phyloP scores from a whole-genome alignment of 1,284 basidiomycete species.

The Moesziomyces antarcticus region DNA sequence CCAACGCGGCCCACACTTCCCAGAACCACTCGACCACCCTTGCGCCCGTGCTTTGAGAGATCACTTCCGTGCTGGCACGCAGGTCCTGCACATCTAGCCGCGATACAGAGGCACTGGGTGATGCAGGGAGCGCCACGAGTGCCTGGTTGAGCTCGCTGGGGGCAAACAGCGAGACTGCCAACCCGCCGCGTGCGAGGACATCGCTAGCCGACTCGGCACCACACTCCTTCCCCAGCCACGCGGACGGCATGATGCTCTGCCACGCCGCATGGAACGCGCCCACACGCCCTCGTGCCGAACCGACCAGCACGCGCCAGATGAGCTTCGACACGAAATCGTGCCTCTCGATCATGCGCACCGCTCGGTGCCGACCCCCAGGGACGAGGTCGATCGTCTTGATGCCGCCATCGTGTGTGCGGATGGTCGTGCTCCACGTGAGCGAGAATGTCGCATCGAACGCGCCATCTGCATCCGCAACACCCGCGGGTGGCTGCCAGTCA shows the following conservation, averaged over 20 bases:
- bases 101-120: constrained; percentile 1
- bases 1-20: constrained; percentile 32
- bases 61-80: constrained; percentile 23
- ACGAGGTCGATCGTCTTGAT: constrained; percentile 33
- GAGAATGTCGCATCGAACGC: constrained; percentile 36
- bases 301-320: constrained; percentile 30
- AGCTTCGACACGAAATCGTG: constrained; percentile 27
- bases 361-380: constrained; percentile 36
- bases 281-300: constrained; percentile 23
- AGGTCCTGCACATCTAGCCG: constrained; percentile 45
- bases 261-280: constrained; percentile 30
- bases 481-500: constrained; percentile 12
- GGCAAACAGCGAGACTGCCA: constrained; percentile 35
- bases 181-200: constrained; percentile 23
- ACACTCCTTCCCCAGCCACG: constrained; percentile 4
- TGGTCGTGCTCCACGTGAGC: constrained; percentile 39
- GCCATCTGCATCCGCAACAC: constrained; percentile 8
- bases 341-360: constrained; percentile 26
- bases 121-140: constrained; percentile 18
- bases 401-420: constrained; percentile 9
- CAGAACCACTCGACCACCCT: constrained; percentile 31
- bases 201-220: constrained; percentile 21
- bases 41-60: not conserved
- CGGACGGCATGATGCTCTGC: constrained; percentile 25
- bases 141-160: constrained; percentile 19